Evolutionary conservation across 1,284 basidiomycete species (phyloP).

Genomic region (Rhodotorula sp.): DNA sequence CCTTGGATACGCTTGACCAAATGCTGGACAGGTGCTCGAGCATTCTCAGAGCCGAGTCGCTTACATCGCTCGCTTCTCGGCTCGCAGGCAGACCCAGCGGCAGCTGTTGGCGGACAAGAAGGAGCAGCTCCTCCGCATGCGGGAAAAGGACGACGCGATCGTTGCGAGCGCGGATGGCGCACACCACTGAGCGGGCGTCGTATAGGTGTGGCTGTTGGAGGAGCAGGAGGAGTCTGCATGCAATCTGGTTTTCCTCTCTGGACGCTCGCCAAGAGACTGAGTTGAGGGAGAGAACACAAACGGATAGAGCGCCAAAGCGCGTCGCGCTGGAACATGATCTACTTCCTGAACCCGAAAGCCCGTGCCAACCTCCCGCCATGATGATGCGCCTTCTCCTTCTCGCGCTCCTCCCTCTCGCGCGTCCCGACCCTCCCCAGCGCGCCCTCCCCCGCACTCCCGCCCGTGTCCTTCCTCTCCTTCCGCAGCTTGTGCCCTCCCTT

Average conservation of each 20-base stretch:
- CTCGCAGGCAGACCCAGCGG: conserved; percentile 29
- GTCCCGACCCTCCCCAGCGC: background rate
- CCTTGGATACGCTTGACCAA: background rate
- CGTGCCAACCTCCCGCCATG: conserved; percentile 3
- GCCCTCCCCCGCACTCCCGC: background rate
- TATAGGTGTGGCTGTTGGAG: too few relatives aligned
- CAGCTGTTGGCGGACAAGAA: conserved; percentile 40
- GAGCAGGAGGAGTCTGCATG: background rate
- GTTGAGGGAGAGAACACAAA: too few relatives aligned
- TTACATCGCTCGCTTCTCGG: too few relatives aligned
- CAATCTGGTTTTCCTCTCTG: background rate
- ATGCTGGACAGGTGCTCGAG: too few relatives aligned
- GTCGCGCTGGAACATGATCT: background rate
- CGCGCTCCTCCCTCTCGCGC: too few relatives aligned
- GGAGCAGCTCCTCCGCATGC: conserved; percentile 39
- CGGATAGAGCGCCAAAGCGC: background rate
- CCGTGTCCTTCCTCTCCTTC: conserved; percentile 1
- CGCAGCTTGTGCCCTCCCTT: background rate
- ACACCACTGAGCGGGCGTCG: background rate
- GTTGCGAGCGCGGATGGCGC: conserved; percentile 2
- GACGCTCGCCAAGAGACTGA: too few relatives aligned
- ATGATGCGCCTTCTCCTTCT: background rate
- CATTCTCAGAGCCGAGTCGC: background rate
- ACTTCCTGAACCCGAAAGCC: conserved; percentile 5
- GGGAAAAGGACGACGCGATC: conserved; percentile 26